Base-by-base conservation (phyloP, 306 rosid species). In the Crataegus laevigata region DNA sequence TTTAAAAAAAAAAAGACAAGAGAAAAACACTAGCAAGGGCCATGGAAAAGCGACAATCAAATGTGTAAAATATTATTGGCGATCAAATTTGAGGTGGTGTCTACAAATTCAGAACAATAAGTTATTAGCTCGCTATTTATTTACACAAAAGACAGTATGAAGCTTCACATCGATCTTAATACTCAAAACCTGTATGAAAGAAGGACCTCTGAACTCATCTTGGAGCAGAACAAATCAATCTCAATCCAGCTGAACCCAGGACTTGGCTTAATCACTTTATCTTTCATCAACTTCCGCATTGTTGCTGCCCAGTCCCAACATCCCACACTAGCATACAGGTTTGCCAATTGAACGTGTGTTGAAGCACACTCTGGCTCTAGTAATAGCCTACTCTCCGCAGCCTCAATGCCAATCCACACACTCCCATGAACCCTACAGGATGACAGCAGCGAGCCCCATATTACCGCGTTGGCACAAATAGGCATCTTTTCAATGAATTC, bases 361-460 rank as follows among this genome's bases (percentile, higher is more conserved):
- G 94, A 85, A 9, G 97, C 76, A 76, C 94, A 91, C 29, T 82
- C 78, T 4, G 91, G 93, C 82, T 91, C 89, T 78, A 89, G 79
- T 21, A 72, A 75, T 65, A 91, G 77, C 88, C 91, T 85, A 51
- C 85, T 82, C 80, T 91, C 90, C 10, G 93, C 93, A 34, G 98
- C 97, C 82, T 80, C 69, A 51, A 93, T 84, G 78, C 93, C 93
- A 59, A 91, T 74, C 92, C 86, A 81, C 43, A 93, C 86, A 42
- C 76, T 81, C 78, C 96, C 89, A 68, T 91, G 92, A 79, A 87
- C 84, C 83, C 91, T 84, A 60, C 93, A 82, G 63, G 97, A 88
- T 51, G 92, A 87, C 21, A 91, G 91, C 58, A 91, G 86, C 2
- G 98, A 89, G 57, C 97, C 98, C 97, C 97, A 93, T 45, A 91